Evolutionary conservation across 148 eudicot species (phyloP).

Genomic region (Drosera capensis): DNA sequence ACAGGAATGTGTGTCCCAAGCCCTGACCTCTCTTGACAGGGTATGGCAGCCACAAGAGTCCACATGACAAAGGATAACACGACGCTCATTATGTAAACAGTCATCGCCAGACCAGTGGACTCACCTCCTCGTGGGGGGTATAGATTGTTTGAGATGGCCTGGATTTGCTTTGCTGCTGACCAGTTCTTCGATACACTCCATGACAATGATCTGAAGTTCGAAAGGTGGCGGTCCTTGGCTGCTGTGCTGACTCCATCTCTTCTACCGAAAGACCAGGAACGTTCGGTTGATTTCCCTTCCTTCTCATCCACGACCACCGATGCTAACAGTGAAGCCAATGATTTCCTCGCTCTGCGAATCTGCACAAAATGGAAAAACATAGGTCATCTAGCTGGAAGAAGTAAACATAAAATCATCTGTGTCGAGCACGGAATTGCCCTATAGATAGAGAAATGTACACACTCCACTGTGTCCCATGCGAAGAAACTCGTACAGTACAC

Average conservation of each 20-base stretch:
- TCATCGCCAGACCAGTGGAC: constrained; percentile 40
- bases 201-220: constrained; percentile 47
- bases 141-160: constrained; percentile 59
- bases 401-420: background rate
- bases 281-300: constrained; percentile 37
- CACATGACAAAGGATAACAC: constrained; percentile 62
- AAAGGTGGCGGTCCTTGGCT: constrained; percentile 16
- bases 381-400: background rate
- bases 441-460: too few species aligned
- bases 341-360: constrained; percentile 52
- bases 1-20: constrained; percentile 48
- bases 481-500: too few species aligned
- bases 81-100: constrained; percentile 55
- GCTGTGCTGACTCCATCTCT: constrained; percentile 13
- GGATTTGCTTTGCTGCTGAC: constrained; percentile 84
- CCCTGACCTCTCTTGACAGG: constrained; percentile 74
- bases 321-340: constrained; percentile 33
- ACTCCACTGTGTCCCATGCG: too few species aligned
- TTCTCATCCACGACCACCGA: constrained; percentile 60
- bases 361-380: constrained; percentile 1
- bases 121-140: constrained; percentile 65
- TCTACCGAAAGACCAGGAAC: constrained; percentile 69
- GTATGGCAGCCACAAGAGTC: constrained; percentile 79
- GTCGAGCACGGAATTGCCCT: background rate
- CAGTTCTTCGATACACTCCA: constrained; percentile 62